These are phyloP conservation scores for Pulicaria dysenterica DNA, from an alignment of 129 eudicot genomes.

Conservation along the genomic window DNA sequence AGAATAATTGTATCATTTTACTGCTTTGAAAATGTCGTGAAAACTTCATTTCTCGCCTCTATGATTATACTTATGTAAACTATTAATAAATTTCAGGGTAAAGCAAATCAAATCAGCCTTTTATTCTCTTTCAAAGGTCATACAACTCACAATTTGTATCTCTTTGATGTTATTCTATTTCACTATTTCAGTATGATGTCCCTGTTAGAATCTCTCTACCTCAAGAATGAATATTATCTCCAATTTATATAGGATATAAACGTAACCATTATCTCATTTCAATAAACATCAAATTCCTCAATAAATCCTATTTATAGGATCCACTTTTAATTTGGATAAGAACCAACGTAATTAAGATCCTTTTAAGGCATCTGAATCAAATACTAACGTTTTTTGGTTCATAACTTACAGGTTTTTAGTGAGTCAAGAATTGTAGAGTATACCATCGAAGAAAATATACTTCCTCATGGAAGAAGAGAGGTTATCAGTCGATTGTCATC, in stretches of 20 bases:
- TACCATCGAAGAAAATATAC: constrained; percentile 52
- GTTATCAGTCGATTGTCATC: constrained; percentile 27
- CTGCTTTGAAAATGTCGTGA: background rate
- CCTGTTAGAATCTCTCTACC: too few relatives aligned
- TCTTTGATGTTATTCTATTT: background rate
- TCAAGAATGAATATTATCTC: too few relatives aligned
- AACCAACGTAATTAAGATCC: too few relatives aligned
- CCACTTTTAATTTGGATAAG: too few relatives aligned
- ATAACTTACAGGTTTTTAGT: constrained; percentile 56
- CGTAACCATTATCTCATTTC: too few relatives aligned
- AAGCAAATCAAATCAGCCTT: constrained; percentile 87
- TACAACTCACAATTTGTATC: constrained; percentile 3
- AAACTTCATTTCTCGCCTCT: constrained; percentile 4
- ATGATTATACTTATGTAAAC: background rate
- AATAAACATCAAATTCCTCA: too few relatives aligned
- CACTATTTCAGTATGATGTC: background rate
- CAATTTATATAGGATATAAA: too few relatives aligned
- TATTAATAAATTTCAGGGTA: constrained; percentile 53
- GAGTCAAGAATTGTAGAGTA: constrained; percentile 82
- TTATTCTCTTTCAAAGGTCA: constrained; percentile 76
- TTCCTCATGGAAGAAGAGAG: constrained; percentile 76
- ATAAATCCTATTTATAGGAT: too few relatives aligned
- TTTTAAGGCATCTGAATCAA: too few relatives aligned
- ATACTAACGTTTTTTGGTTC: background rate
- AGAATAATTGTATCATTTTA: background rate